Evolutionary conservation across 1,139 yeast genomes (phyloP), one percentile per base, ranked within the genome.

Genomic region (Pichia sp.): DNA sequence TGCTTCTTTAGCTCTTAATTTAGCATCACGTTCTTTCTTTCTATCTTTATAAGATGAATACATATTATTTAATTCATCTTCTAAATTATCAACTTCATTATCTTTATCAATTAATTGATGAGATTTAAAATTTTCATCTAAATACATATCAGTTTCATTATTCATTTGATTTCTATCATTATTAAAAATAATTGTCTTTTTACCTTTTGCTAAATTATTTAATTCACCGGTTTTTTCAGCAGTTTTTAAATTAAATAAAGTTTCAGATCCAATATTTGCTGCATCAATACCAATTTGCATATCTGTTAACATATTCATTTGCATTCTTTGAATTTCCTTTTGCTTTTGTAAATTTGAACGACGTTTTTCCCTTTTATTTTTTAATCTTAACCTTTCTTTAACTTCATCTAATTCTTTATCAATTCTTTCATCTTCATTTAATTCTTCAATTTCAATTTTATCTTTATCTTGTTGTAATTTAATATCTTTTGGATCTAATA

Each of bases 301-400:
- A 61, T 95, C 96, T 3, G 96, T 86, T 53, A 86, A 73, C 97
- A 92, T 90, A 65, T 87, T 88, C 94, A 92, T 85, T 69, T 92
- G 97, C 85, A 89, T 83, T 69, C 97, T 79, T 48, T 78, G 76
- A 49, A 92, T 80, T 64, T 90, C 97, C 66, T 86, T 87, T 65
- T 88, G 96, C 63, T 88, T 89, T 56, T 68, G 60, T 67, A 90
- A 97, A 64, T 92, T 90, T 45, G 79, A 78, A 58, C 76, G 80
- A 67, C 96, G 82, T 68, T 83, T 87, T 56, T 83, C 90, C 62
- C 97, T 80, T 67, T 84, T 90, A 45, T 69, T 69, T 57, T 79
- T 79, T 57, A 83, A 76, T 56, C 79, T 76, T 57, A 86, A 89
- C 57, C 78, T 86, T 35, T 82, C 89, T 52, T 81, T 78, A 58